Conservation (phyloP, 352 stramenopile species). For the Pythium sp. region DNA sequence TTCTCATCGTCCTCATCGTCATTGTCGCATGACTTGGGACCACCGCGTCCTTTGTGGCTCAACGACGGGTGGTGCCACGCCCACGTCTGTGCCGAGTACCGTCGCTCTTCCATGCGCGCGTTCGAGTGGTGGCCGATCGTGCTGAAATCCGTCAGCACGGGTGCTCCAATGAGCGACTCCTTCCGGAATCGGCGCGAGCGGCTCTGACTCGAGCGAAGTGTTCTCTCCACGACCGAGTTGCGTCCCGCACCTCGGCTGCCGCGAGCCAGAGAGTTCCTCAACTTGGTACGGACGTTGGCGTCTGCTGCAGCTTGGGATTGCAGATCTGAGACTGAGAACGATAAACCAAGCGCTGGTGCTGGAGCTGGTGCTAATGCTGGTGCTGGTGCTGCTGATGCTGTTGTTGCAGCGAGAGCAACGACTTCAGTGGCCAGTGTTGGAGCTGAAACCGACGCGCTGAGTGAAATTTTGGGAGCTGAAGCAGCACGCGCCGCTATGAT, state of each 20-base stretch:
- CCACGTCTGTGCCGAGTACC: constrained; percentile 54
- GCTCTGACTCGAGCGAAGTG: constrained; percentile 6
- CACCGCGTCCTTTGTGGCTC: neutral
- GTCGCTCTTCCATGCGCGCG: constrained; percentile 45
- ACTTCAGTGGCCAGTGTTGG: neutral
- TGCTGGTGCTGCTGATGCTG: neutral
- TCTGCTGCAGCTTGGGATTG: neutral
- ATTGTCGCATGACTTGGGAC: neutral
- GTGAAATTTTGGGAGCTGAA: neutral
- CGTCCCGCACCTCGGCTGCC: neutral
- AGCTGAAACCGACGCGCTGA: constrained; percentile 4
- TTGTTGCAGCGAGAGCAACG: neutral
- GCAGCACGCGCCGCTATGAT: neutral
- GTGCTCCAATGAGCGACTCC: constrained; percentile 43
- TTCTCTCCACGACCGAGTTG: constrained; percentile 12
- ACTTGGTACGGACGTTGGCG: neutral
- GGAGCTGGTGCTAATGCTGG: too few species aligned
- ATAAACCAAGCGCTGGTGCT: neutral
- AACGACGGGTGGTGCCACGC: constrained; percentile 27
- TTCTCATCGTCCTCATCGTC: constrained; percentile 1
- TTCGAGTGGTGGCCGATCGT: constrained; percentile 50
- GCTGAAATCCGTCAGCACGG: constrained; percentile 20
- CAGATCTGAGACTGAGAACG: neutral
- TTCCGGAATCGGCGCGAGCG: constrained; percentile 17
- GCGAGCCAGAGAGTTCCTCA: neutral